phyloP scores from a whole-genome alignment of 176 grass and related monocot genomes.

The Lolium perenne region DNA sequence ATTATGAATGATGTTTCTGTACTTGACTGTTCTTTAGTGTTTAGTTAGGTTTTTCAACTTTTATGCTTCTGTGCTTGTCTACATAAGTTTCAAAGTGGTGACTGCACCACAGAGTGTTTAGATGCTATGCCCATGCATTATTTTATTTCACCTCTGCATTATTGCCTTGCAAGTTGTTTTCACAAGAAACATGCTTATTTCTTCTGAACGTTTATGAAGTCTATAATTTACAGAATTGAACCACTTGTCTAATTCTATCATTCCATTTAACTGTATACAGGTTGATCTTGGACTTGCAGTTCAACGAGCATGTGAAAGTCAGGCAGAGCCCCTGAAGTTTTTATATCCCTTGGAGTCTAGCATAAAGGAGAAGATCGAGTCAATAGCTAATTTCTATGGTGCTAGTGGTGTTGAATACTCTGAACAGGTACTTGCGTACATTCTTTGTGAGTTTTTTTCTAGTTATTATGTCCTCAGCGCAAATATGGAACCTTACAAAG shows the following conservation, averaged over 20 bases:
- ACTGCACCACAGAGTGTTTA: neutral
- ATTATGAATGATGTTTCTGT: neutral
- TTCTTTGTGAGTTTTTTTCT: constrained; percentile 23
- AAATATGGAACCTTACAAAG: neutral
- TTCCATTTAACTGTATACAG: constrained; percentile 49
- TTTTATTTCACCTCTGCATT: constrained; percentile 14
- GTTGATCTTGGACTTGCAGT: constrained; percentile 92
- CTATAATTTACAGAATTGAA: neutral
- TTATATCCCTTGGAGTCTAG: constrained; percentile 81
- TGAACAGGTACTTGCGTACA: constrained; percentile 62
- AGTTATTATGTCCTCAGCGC: neutral
- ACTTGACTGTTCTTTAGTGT: neutral
- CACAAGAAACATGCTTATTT: neutral
- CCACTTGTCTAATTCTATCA: neutral
- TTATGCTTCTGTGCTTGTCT: neutral
- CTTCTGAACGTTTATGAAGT: neutral
- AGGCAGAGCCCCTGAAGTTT: constrained; percentile 72
- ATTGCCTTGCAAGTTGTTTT: neutral
- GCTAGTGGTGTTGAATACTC: constrained; percentile 90
- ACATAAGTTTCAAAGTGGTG: neutral
- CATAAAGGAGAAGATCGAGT: constrained; percentile 97
- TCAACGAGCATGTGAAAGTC: constrained; percentile 91
- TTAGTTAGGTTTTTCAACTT: neutral
- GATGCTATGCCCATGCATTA: neutral
- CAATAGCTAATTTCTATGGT: constrained; percentile 90